phyloP scores from a whole-genome alignment of 352 stramenopile species.

The Pythium phragmiticola region DNA sequence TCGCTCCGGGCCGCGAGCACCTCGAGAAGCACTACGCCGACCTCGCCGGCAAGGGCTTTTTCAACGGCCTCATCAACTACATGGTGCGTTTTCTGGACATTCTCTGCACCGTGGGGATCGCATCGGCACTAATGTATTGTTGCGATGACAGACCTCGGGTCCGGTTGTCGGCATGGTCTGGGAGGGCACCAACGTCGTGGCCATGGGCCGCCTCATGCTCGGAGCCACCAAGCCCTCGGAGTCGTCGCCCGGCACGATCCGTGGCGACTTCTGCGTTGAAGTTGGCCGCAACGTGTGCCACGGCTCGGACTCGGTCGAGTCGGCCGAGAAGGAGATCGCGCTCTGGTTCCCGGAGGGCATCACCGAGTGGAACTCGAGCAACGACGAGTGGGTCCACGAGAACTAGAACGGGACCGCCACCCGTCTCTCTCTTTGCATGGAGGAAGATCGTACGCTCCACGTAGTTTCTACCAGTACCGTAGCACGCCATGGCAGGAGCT shows the following conservation, averaged over 20 bases:
- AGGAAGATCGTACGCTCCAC: too few species aligned
- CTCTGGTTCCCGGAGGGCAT: slow-evolving; percentile 97
- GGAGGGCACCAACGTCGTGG: slow-evolving; percentile 93
- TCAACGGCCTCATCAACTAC: slow-evolving; percentile 94
- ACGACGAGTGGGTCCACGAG: slow-evolving; percentile 97
- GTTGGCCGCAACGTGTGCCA: slow-evolving; percentile 96
- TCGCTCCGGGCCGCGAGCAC: slow-evolving; percentile 62
- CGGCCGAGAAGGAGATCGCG: slow-evolving; percentile 96
- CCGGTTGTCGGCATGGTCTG: slow-evolving; percentile 94
- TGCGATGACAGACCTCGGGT: slow-evolving; percentile 63
- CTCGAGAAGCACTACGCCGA: slow-evolving; percentile 92
- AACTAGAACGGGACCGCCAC: slow-evolving; percentile 38
- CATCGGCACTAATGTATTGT: not conserved
- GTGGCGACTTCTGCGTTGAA: slow-evolving; percentile 96
- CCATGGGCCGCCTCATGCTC: slow-evolving; percentile 95
- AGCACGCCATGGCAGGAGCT: not conserved
- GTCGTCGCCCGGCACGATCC: slow-evolving; percentile 95
- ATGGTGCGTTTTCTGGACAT: slow-evolving; percentile 58
- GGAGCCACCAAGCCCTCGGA: slow-evolving; percentile 97
- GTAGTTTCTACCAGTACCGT: not conserved
- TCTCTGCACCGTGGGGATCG: not conserved
- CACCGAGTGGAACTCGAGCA: slow-evolving; percentile 87
- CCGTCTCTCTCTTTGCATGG: too few species aligned
- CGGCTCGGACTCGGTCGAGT: slow-evolving; percentile 97
- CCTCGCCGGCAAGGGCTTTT: slow-evolving; percentile 94